Base-by-base conservation (phyloP, 441 rosid genomes). In the Croton setiger region DNA sequence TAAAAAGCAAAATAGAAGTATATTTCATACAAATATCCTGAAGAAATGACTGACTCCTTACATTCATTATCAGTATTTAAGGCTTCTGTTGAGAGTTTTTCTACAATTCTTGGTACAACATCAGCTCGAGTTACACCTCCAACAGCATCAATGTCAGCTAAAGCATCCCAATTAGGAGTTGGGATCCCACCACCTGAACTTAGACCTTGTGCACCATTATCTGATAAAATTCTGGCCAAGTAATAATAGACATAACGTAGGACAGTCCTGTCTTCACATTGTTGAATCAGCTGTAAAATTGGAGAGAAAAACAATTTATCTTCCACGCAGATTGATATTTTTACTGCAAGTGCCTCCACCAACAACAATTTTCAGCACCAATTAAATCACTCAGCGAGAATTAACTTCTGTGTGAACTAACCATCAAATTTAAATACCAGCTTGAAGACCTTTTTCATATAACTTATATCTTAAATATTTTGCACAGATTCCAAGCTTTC, bases 81-180 rank as follows among this genome's bases (percentile, higher is more conserved):
- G 75, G 97, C 91, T 75, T 96, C 99, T 0, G 75, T 59, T 12
- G 90, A 88, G 41, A 96, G 91, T 76, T 87, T 97, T 67, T 81
- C 78, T 59, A 96, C 88, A 27, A 96, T 92, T 53, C 97, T 81
- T 17, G 98, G 99, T 41, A 87, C 94, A 74, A 96, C 99, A 78
- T 96, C 99, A 72, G 99, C 99, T 79, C 99, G 85, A 0, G 99
- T 96, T 65, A 96, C 98, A 72, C 99, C 98, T 65, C 99, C 99
- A 83, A 81, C 87, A 66, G 96, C 92, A 87, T 93, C 99, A 69
- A 96, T 91, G 78, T 93, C 97, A 74, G 99, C 99, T 48, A 93
- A 78, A 66, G 99, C 99, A 83, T 96, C 99, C 99, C 99, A 96
- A 69, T 96, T 96, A 61, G 99, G 99, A 66, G 99, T 96, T 52